Conservation (phyloP, 1,284 basidiomycete genomes). For the Thelephora terrestris region DNA sequence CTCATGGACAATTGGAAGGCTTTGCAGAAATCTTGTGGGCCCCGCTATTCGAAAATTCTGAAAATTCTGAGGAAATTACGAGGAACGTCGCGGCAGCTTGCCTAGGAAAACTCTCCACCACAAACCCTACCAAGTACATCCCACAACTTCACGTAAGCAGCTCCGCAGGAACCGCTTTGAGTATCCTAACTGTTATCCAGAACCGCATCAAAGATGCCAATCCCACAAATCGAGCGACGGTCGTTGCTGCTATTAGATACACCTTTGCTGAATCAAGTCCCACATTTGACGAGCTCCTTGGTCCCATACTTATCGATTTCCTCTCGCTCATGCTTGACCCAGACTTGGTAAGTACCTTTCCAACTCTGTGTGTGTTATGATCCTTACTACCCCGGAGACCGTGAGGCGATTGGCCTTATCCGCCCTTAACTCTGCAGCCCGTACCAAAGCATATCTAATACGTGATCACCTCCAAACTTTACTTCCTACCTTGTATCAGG, state of each 20-base stretch:
- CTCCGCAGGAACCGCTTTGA: background rate
- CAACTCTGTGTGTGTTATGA: constrained; percentile 1
- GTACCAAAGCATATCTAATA: constrained; percentile 89
- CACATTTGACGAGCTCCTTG: constrained; percentile 82
- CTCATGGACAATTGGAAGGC: constrained; percentile 69
- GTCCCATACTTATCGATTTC: constrained; percentile 83
- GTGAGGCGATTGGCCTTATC: constrained; percentile 84
- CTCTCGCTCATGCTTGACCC: constrained; percentile 77
- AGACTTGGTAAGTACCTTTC: constrained; percentile 52
- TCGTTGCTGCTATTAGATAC: constrained; percentile 90
- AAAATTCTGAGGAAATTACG: constrained; percentile 81
- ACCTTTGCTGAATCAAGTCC: constrained; percentile 85
- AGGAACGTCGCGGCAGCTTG: constrained; percentile 95
- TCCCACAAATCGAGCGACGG: constrained; percentile 74
- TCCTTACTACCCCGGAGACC: constrained; percentile 36
- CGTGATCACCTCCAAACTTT: constrained; percentile 72
- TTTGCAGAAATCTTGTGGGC: constrained; percentile 87
- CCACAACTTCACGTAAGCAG: constrained; percentile 77
- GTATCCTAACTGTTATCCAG: constrained; percentile 22
- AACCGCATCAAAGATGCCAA: constrained; percentile 60
- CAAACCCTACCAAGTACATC: constrained; percentile 81
- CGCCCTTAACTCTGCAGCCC: constrained; percentile 86
- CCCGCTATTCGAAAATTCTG: constrained; percentile 80
- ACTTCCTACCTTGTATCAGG: constrained; percentile 78
- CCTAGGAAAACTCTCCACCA: constrained; percentile 89